Conservation (phyloP, 1,284 basidiomycete species). For the Peniophora sp. region DNA sequence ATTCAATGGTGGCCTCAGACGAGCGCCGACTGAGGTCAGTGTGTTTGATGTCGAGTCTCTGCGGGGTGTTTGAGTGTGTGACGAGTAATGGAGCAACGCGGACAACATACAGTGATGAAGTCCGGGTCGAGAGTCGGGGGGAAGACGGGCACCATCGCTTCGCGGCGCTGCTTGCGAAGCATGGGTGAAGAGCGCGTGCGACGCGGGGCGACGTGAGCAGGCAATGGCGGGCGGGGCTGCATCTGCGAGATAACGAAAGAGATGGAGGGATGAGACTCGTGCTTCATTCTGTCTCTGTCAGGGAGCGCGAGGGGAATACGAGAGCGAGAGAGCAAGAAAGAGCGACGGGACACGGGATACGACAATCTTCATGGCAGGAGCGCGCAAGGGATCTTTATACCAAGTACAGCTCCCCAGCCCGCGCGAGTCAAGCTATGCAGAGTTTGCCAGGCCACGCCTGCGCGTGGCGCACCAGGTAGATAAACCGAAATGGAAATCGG, state of each 20-base stretch:
- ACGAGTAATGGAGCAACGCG: neutral
- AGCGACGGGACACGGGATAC: neutral
- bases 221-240: neutral
- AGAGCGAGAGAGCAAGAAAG: neutral
- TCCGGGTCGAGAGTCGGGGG: constrained; percentile 11
- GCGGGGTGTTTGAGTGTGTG: neutral
- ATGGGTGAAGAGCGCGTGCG: constrained; percentile 1
- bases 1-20: constrained; percentile 11
- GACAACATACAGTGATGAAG: constrained; percentile 8
- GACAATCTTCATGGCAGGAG: too few relatives aligned
- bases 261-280: neutral
- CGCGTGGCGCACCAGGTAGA: too few relatives aligned
- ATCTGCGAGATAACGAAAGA: neutral
- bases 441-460: too few relatives aligned
- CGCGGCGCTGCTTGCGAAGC: too few relatives aligned
- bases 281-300: too few relatives aligned
- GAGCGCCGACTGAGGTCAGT: constrained; percentile 2
- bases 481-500: too few relatives aligned
- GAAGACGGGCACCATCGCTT: constrained; percentile 5
- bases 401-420: too few relatives aligned
- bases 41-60: neutral
- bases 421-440: too few relatives aligned
- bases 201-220: neutral
- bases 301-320: neutral
- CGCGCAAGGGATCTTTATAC: too few relatives aligned